phyloP scores from a whole-genome alignment of 108 stramenopile genomes.

The Cyclotella choctawhatcheeana region DNA sequence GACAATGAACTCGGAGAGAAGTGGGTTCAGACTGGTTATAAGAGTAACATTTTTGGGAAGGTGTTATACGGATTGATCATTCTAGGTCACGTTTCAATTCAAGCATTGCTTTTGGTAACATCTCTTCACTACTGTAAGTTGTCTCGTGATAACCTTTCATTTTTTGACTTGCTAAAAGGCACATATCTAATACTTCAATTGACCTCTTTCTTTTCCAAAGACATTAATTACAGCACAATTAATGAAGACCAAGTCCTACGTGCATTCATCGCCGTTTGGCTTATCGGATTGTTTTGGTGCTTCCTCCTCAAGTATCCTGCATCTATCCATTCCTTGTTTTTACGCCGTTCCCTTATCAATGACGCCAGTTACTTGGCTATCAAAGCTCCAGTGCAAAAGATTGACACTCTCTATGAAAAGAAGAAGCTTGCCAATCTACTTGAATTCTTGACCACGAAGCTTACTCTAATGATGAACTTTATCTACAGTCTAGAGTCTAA shows the following conservation, averaged over 20 bases:
- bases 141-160: no score
- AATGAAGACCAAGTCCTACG: conserved; percentile 60
- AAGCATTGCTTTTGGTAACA: conserved; percentile 13
- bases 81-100: conserved; percentile 28
- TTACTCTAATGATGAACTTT: conserved; percentile 19
- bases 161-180: no score
- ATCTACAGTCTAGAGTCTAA: conserved; percentile 28
- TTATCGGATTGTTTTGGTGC: conserved; percentile 51
- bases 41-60: conserved; percentile 44
- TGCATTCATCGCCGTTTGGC: conserved; percentile 57
- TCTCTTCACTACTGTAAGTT: conserved; percentile 1
- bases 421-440: conserved; percentile 7
- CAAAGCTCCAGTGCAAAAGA: conserved; percentile 23
- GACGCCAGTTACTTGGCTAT: conserved; percentile 65
- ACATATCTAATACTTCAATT: neutral
- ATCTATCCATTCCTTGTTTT: conserved; percentile 48
- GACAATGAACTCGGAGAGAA: conserved; percentile 1
- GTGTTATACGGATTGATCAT: conserved; percentile 50
- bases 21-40: conserved; percentile 67
- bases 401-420: conserved; percentile 17
- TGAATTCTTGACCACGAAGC: neutral
- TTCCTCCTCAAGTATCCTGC: conserved; percentile 50
- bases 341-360: conserved; percentile 46
- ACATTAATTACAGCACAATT: neutral
- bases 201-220: conserved; percentile 1